Conservation (phyloP, 306 rosid species). For the Trichosanthes cucumerina region DNA sequence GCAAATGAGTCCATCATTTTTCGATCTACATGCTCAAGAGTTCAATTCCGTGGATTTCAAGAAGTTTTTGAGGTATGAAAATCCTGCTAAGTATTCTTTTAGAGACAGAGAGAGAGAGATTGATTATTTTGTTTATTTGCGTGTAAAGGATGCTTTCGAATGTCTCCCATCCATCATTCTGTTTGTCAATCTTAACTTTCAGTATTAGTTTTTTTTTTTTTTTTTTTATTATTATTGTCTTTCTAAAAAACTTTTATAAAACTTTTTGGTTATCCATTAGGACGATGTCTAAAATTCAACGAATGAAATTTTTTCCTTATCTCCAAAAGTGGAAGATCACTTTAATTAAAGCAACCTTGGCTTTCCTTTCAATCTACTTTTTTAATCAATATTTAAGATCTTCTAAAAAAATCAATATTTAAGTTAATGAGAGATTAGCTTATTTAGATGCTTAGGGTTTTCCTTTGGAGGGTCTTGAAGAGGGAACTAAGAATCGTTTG, state of each 20-base stretch:
- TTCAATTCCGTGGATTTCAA: slow-evolving; percentile 67
- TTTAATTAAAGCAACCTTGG: not conserved
- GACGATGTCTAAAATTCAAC: not conserved
- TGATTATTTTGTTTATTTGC: not conserved
- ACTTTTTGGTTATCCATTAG: not conserved
- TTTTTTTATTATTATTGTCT: not conserved
- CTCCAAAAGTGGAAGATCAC: not conserved
- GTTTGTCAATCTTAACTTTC: not conserved
- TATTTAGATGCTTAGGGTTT: not conserved
- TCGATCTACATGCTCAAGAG: slow-evolving; percentile 58
- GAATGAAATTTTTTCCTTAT: not conserved
- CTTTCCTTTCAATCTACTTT: not conserved
- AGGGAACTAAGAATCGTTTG: not conserved
- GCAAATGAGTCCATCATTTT: slow-evolving; percentile 45
- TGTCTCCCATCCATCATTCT: not conserved
- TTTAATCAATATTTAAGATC: too few species aligned
- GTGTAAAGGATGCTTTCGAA: not conserved
- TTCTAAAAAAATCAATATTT: too few species aligned
- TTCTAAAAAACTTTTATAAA: not conserved
- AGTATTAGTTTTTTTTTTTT: not conserved
- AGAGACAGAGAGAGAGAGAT: not conserved
- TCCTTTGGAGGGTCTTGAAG: not conserved
- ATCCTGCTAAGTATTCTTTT: not conserved
- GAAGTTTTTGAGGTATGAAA: slow-evolving; percentile 58
- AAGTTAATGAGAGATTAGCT: too few species aligned